Evolutionary conservation across 2,329 filamentous ascomycete genomes (phyloP).

Genomic region (Metarhizium anisopliae): DNA sequence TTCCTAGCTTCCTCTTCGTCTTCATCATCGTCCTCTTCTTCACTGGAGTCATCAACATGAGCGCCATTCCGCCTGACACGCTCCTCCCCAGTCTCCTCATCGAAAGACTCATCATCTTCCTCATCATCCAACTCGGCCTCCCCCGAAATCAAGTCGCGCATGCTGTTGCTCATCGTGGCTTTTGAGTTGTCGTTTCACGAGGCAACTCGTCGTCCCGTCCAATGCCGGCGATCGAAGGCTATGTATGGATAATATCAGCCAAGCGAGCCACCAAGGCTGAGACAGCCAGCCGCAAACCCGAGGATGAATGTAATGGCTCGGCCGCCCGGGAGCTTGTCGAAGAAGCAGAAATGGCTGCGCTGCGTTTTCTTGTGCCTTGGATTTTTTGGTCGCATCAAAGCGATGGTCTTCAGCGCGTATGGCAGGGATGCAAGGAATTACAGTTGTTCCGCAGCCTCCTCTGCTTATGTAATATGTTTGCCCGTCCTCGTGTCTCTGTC

Average conservation of each 20-base stretch:
- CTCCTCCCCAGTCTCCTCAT: slow-evolving; percentile 62
- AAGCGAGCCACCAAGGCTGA: neutral
- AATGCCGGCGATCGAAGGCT: neutral
- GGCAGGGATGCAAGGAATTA: slow-evolving; percentile 11
- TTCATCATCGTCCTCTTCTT: slow-evolving; percentile 88
- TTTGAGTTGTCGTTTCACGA: slow-evolving; percentile 1
- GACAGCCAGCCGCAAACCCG: neutral
- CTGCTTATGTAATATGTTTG: neutral
- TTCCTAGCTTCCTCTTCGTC: slow-evolving; percentile 76
- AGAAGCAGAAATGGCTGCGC: slow-evolving; percentile 5
- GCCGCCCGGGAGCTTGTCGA: slow-evolving; percentile 4
- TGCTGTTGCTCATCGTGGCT: slow-evolving; percentile 49
- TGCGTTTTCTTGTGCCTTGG: slow-evolving; percentile 11
- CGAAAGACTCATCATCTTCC: slow-evolving; percentile 75
- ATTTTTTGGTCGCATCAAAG: slow-evolving; percentile 17
- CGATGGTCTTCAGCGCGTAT: slow-evolving; percentile 18
- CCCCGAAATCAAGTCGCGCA: slow-evolving; percentile 72
- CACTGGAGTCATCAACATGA: slow-evolving; percentile 70
- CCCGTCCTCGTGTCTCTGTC: neutral
- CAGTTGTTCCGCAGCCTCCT: slow-evolving; percentile 2
- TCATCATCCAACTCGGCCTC: slow-evolving; percentile 81
- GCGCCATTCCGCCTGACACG: slow-evolving; percentile 30
- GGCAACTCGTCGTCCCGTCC: neutral
- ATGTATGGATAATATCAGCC: neutral
- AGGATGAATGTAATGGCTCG: neutral